Conservation (phyloP, 179 eudicot genomes). For the Nepenthes alata region DNA sequence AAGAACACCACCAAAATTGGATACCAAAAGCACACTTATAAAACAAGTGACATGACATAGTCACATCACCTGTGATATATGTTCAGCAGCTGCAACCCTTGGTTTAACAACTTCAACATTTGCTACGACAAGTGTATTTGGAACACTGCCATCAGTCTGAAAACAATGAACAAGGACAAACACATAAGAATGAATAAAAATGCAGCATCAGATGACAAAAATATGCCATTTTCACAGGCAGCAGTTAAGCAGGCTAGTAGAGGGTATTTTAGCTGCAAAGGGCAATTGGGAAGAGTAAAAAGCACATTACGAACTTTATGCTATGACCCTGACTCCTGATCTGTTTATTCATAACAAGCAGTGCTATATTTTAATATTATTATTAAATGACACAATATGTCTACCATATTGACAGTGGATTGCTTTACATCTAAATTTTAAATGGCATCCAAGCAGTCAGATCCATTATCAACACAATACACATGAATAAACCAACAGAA, state of each 20-base stretch:
- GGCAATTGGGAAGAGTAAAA: not conserved
- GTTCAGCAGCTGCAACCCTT: constrained; percentile 97
- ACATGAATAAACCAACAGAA: not conserved
- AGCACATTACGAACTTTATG: not conserved
- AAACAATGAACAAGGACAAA: constrained; percentile 6
- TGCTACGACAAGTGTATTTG: constrained; percentile 91
- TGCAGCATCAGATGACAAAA: not conserved
- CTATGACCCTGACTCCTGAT: not conserved
- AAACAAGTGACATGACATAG: not conserved
- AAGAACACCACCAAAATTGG: not conserved
- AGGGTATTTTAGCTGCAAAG: not conserved
- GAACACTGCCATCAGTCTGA: constrained; percentile 96
- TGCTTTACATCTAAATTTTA: not conserved
- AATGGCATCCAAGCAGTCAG: not conserved
- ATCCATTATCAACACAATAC: not conserved
- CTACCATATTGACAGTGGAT: not conserved
- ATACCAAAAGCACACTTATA: not conserved
- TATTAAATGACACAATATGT: too few species aligned
- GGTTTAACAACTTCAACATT: constrained; percentile 91
- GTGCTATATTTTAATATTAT: not conserved
- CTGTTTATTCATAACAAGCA: not conserved
- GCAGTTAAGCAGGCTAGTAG: not conserved
- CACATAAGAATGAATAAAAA: not conserved
- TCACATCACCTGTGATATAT: constrained; percentile 64
- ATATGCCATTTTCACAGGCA: not conserved